These are phyloP conservation scores for Otatea glauca DNA, from an alignment of 176 grass and related monocot genomes.

Conservation along the genomic window DNA sequence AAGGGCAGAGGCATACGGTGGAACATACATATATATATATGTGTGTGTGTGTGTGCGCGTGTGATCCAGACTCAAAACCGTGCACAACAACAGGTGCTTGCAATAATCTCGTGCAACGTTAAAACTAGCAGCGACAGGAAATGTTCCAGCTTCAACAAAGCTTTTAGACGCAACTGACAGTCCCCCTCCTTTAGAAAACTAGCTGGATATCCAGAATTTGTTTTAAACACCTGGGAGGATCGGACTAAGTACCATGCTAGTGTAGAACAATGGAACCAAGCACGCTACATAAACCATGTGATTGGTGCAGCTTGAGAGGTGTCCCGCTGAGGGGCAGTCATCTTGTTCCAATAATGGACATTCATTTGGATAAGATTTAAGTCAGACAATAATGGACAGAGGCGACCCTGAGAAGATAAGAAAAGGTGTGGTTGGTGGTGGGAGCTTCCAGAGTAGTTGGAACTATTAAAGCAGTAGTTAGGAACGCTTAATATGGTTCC, in stretches of 20 bases:
- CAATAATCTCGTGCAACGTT: constrained; percentile 13
- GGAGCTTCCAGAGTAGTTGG: constrained; percentile 41
- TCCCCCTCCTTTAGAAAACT: background rate
- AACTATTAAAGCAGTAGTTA: constrained; percentile 51
- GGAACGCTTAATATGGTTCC: constrained; percentile 39
- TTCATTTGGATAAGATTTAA: constrained; percentile 33
- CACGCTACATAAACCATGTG: constrained; percentile 4
- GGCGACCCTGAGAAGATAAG: constrained; percentile 31
- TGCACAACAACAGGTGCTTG: background rate
- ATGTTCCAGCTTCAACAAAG: background rate
- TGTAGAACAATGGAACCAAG: constrained; percentile 17
- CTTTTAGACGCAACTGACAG: constrained; percentile 10
- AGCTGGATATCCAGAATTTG: background rate
- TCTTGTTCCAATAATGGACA: constrained; percentile 31
- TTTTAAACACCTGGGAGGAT: background rate
- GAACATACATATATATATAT: background rate
- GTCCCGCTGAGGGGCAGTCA: background rate
- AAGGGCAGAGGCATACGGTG: background rate
- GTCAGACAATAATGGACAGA: background rate
- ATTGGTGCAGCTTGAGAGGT: constrained; percentile 27
- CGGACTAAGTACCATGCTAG: background rate
- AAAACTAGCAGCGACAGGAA: background rate
- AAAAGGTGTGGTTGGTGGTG: constrained; percentile 32
- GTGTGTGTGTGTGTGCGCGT: too few species aligned
- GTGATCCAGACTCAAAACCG: background rate